phyloP scores from a whole-genome alignment of 1,139 yeast genomes.

The Yamadazyma taylorii region DNA sequence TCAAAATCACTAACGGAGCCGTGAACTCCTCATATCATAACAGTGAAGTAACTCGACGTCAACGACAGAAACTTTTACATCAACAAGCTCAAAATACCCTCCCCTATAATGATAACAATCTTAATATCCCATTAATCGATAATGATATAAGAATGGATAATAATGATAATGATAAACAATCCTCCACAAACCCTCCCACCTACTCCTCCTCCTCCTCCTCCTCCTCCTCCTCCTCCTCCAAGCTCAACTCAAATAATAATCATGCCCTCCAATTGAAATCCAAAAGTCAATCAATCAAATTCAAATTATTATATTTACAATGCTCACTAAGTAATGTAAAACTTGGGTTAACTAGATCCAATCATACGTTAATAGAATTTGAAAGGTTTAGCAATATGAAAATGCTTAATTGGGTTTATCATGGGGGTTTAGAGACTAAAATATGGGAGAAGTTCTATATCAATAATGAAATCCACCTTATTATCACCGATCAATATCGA shows the following conservation, averaged over 20 bases:
- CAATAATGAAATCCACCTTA: slow-evolving; percentile 7
- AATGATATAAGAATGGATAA: too few relatives aligned
- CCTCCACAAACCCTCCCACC: not conserved
- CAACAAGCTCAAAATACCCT: slow-evolving; percentile 3
- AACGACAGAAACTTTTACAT: not conserved
- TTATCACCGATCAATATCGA: slow-evolving; percentile 13
- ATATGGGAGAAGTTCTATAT: slow-evolving; percentile 14
- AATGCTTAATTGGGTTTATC: slow-evolving; percentile 8
- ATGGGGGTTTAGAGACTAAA: slow-evolving; percentile 11
- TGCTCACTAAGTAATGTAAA: slow-evolving; percentile 10
- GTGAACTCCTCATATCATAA: slow-evolving; percentile 27
- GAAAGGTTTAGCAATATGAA: slow-evolving; percentile 11
- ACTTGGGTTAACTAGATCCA: slow-evolving; percentile 12
- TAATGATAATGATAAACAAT: too few relatives aligned
- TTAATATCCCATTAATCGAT: not conserved
- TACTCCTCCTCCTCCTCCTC: too few relatives aligned
- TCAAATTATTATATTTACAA: slow-evolving; percentile 10
- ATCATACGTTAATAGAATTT: slow-evolving; percentile 12
- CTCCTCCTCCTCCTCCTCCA: too few relatives aligned
- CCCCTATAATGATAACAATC: not conserved
- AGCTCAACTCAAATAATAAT: not conserved
- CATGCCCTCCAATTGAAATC: slow-evolving; percentile 3
- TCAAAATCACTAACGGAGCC: slow-evolving; percentile 44
- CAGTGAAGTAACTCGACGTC: slow-evolving; percentile 19
- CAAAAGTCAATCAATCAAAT: slow-evolving; percentile 10